Evolutionary conservation across 2,329 filamentous ascomycete genomes (phyloP).

Genomic region (Aotearoamyces nothofagi): DNA sequence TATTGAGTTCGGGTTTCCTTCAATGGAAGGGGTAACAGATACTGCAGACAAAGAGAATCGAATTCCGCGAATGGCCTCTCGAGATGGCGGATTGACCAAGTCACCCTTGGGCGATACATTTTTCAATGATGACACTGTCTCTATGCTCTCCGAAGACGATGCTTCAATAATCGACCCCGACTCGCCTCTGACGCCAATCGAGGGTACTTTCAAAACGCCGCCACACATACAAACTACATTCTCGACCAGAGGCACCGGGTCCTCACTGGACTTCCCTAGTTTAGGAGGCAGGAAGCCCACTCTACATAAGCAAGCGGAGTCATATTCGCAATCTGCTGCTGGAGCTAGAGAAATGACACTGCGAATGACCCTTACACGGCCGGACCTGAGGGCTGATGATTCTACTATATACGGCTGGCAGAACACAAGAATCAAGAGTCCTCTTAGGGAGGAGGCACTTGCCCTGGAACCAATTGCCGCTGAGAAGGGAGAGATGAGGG

Average conservation of each 20-base stretch:
- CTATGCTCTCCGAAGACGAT: conserved; percentile 36
- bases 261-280: conserved; percentile 23
- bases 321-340: conserved; percentile 33
- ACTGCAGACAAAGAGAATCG: conserved; percentile 19
- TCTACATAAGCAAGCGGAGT: conserved; percentile 18
- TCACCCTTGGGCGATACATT: conserved; percentile 41
- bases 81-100: conserved; percentile 21
- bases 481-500: conserved; percentile 30
- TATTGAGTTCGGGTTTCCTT: conserved; percentile 83
- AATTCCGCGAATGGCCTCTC: conserved; percentile 9
- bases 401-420: conserved; percentile 60
- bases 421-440: conserved; percentile 19
- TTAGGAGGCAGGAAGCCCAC: conserved; percentile 12
- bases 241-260: conserved; percentile 18
- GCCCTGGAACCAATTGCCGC: conserved; percentile 38
- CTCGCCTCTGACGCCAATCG: conserved; percentile 24
- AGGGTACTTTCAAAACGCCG: conserved; percentile 14
- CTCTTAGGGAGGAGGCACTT: conserved; percentile 30
- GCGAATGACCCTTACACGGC: conserved; percentile 85
- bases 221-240: conserved; percentile 8
- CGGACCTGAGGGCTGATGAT: conserved; percentile 67
- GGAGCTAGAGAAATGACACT: conserved; percentile 81
- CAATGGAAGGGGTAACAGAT: conserved; percentile 29
- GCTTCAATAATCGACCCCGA: conserved; percentile 40
- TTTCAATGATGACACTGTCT: conserved; percentile 40